Percentiles rank a stretch among this genome's conserved stretches.
These are phyloP conservation scores for Glonium stellatum DNA, from an alignment of 495 filamentous ascomycete genomes.

Conservation along the genomic window DNA sequence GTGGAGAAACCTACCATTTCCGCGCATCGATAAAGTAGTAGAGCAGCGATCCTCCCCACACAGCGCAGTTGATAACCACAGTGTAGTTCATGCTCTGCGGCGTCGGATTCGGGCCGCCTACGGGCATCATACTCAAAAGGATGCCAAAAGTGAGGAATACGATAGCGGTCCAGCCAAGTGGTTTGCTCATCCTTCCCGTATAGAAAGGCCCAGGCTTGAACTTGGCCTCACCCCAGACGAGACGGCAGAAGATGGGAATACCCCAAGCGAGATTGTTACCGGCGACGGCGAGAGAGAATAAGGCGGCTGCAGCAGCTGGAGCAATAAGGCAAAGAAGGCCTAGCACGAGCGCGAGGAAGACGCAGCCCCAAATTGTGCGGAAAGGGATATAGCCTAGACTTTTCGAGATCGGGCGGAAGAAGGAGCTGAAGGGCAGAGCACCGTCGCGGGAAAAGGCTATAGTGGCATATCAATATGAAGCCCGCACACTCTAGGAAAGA, in stretches of 20 bases:
- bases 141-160: conserved; percentile 52
- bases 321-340: conserved; percentile 56
- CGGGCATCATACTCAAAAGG: conserved; percentile 53
- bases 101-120: conserved; percentile 49
- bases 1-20: conserved; percentile 28
- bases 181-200: conserved; percentile 47
- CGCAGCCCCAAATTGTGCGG: conserved; percentile 55
- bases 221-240: conserved; percentile 54
- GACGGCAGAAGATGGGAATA: conserved; percentile 55
- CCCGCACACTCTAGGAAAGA: not conserved
- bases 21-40: conserved; percentile 48
- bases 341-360: conserved; percentile 45
- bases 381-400: conserved; percentile 55
- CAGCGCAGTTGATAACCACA: conserved; percentile 55
- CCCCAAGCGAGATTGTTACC: conserved; percentile 58
- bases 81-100: conserved; percentile 59
- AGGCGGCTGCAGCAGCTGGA: conserved; percentile 50
- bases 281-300: conserved; percentile 58
- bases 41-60: conserved; percentile 53
- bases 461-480: not conserved
- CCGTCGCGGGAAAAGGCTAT: conserved; percentile 53
- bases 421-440: conserved; percentile 55
- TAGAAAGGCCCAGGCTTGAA: conserved; percentile 61
- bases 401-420: conserved; percentile 52
- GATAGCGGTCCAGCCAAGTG: conserved; percentile 49